These are phyloP conservation scores for Acer saccharum DNA, from an alignment of 345 rosid genomes.

Conservation along the genomic window DNA sequence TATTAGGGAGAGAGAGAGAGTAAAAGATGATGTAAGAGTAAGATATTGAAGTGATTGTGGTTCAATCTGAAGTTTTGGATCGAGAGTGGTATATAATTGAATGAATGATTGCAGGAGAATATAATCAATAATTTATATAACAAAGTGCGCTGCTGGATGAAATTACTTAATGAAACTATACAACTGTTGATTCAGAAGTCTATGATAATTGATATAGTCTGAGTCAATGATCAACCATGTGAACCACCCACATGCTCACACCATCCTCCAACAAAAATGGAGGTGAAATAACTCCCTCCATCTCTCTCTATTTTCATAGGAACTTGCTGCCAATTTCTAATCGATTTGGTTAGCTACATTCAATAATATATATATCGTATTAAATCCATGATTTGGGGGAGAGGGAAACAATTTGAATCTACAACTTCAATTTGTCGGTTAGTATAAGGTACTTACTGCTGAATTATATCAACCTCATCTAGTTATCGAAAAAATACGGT, in stretches of 20 bases:
- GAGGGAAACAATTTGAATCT: too few species aligned
- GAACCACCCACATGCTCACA: neutral
- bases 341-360: neutral
- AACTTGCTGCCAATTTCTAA: neutral
- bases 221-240: neutral
- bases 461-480: too few species aligned
- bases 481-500: too few species aligned
- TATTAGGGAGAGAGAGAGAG: too few species aligned
- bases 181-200: neutral
- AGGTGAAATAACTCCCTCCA: neutral
- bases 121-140: neutral
- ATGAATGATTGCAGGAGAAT: conserved; percentile 1
- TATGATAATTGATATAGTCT: neutral
- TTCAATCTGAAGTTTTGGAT: too few species aligned
- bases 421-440: too few species aligned
- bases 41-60: too few species aligned
- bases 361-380: too few species aligned
- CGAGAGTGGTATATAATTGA: neutral
- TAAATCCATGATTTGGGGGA: too few species aligned
- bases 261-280: neutral
- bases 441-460: too few species aligned
- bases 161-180: neutral
- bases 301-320: conserved; percentile 3
- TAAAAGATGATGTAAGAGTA: too few species aligned
- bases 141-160: too few species aligned